Percentiles rank a stretch among this genome's conserved stretches.
phyloP scores from a whole-genome alignment of 305 asterid species.

The Fraxinus albicans region DNA sequence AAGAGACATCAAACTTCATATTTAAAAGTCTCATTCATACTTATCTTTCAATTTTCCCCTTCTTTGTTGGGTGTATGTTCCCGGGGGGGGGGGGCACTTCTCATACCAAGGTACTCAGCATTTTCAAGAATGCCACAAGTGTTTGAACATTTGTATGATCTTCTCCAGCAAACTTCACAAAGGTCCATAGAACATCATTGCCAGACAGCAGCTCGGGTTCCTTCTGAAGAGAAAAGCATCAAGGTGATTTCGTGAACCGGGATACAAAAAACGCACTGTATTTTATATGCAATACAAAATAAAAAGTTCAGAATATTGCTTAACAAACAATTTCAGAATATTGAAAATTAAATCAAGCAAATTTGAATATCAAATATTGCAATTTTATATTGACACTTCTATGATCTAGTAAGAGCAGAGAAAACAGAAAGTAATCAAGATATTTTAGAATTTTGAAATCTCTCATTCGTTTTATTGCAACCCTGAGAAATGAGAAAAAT shows the following conservation, averaged over 20 bases:
- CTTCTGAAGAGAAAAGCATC: constrained; percentile 50
- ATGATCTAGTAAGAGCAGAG: not conserved
- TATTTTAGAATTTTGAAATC: not conserved
- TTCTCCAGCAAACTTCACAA: constrained; percentile 97
- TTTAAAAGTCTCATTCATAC: constrained; percentile 3
- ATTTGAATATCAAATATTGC: not conserved
- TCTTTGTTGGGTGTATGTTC: not conserved
- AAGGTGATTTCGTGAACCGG: not conserved
- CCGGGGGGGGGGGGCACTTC: not conserved
- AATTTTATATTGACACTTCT: not conserved
- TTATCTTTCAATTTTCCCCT: not conserved
- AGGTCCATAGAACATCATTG: constrained; percentile 94
- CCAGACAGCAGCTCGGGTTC: constrained; percentile 89
- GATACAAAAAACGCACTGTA: not conserved
- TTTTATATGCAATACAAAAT: not conserved
- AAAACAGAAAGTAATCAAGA: not conserved
- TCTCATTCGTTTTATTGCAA: not conserved
- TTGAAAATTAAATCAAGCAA: not conserved
- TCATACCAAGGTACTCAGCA: constrained; percentile 92
- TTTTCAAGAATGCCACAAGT: constrained; percentile 90
- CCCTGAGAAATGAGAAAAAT: not conserved
- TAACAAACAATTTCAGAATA: not conserved
- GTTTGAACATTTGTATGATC: constrained; percentile 90
- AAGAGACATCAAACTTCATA: constrained; percentile 27
- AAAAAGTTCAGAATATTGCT: not conserved